A percentile compares a stretch with the other conserved stretches of the same genome.
Conservation (phyloP, 2,329 filamentous ascomycete species). For the Sporothrix humicola region DNA sequence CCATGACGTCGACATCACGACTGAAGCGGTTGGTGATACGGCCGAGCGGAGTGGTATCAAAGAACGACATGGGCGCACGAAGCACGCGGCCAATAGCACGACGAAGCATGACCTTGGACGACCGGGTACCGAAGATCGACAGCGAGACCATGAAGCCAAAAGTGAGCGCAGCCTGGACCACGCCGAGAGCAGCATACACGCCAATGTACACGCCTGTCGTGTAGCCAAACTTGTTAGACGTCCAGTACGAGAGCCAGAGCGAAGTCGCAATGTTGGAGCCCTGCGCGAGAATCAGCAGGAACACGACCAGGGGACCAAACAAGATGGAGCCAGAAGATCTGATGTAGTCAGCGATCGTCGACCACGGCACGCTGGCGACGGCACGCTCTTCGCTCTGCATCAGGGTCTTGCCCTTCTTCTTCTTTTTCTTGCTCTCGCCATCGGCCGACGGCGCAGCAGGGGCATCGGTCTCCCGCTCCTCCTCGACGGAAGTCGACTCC, state of each 20-base stretch:
- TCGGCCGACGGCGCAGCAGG: slow-evolving; percentile 32
- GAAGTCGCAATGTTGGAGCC: slow-evolving; percentile 86
- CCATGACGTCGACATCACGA: slow-evolving; percentile 94
- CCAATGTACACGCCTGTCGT: slow-evolving; percentile 74
- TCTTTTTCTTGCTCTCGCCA: slow-evolving; percentile 56
- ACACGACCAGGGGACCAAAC: slow-evolving; percentile 67
- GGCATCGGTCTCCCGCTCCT: slow-evolving; percentile 61
- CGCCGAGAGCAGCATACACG: slow-evolving; percentile 73
- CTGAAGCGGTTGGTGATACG: slow-evolving; percentile 97
- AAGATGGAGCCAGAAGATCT: slow-evolving; percentile 73
- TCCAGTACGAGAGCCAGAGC: slow-evolving; percentile 95
- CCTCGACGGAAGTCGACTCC: slow-evolving; percentile 79
- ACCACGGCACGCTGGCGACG: slow-evolving; percentile 77
- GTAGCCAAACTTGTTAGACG: slow-evolving; percentile 74
- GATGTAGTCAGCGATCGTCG: slow-evolving; percentile 79
- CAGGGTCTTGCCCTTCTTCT: slow-evolving; percentile 64
- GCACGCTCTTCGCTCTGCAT: slow-evolving; percentile 78
- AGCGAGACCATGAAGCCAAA: slow-evolving; percentile 81
- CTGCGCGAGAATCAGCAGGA: slow-evolving; percentile 73
- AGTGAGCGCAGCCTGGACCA: slow-evolving; percentile 72
- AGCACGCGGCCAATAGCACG: slow-evolving; percentile 78
- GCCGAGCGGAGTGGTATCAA: slow-evolving; percentile 94
- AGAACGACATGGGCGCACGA: slow-evolving; percentile 84
- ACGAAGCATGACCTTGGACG: slow-evolving; percentile 81
- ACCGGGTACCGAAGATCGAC: slow-evolving; percentile 77